A percentile compares a stretch with the other conserved stretches of the same genome.
Conservation (phyloP, 2,329 filamentous ascomycete genomes). For the Colletotrichum magnum region DNA sequence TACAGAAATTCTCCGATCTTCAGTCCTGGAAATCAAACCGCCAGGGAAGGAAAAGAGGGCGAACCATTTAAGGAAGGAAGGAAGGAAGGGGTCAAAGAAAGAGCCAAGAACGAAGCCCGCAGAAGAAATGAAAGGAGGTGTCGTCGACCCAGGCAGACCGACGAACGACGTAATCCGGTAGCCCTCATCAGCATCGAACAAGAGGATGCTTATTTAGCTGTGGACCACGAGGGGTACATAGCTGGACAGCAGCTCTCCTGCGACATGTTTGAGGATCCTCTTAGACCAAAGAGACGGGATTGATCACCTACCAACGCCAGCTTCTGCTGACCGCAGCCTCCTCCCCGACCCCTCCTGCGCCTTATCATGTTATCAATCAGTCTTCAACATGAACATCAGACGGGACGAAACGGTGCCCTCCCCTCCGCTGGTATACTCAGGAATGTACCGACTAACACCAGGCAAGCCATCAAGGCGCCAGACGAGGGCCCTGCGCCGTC, state of each 20-base stretch:
- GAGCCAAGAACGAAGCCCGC: neutral
- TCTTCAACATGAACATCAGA: constrained; percentile 13
- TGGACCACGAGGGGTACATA: too few relatives aligned
- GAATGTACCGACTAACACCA: too few relatives aligned
- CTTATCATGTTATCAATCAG: neutral
- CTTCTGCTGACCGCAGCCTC: neutral
- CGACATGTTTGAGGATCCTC: constrained; percentile 31
- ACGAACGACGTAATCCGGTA: neutral
- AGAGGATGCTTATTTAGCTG: too few relatives aligned
- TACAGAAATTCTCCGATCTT: too few relatives aligned
- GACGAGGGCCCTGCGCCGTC: too few relatives aligned
- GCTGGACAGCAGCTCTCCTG: constrained; percentile 13
- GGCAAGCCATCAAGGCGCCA: too few relatives aligned
- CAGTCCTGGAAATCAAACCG: too few relatives aligned
- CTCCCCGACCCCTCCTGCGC: too few relatives aligned
- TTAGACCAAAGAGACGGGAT: neutral
- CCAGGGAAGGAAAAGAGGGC: too few relatives aligned
- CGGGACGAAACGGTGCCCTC: constrained; percentile 11
- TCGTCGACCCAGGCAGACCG: neutral
- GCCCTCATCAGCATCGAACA: neutral
- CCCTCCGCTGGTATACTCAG: too few relatives aligned
- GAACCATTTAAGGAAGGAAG: too few relatives aligned
- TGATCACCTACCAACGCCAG: too few relatives aligned
- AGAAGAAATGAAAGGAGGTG: neutral
- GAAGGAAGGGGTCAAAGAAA: neutral